Conservation (phyloP, 805 yeast species). For the Aciculoconidium aculeatum region DNA sequence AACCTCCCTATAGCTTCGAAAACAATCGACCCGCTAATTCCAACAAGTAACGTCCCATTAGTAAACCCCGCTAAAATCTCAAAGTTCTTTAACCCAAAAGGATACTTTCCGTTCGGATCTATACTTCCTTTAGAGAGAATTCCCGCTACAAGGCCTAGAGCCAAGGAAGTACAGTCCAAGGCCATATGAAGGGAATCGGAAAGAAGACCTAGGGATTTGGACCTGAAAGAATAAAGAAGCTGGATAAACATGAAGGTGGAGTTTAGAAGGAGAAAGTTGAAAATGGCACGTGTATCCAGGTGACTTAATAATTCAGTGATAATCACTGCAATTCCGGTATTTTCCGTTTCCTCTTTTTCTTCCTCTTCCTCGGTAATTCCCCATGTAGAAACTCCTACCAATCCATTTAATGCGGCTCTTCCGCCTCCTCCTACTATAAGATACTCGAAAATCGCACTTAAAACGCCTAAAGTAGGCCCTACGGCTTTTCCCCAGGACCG, state of each 20-base stretch:
- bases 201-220: conserved; percentile 84
- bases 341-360: too few species aligned
- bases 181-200: conserved; percentile 97
- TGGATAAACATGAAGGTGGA: conserved; percentile 94
- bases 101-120: conserved; percentile 60
- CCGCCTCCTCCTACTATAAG: too few species aligned
- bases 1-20: conserved; percentile 84
- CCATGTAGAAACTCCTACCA: too few species aligned
- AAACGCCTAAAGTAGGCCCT: too few species aligned
- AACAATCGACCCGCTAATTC: conserved; percentile 82
- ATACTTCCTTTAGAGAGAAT: conserved; percentile 34
- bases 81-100: conserved; percentile 79
- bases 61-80: conserved; percentile 95
- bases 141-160: conserved; percentile 86
- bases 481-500: too few species aligned
- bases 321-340: too few species aligned
- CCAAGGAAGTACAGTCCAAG: conserved; percentile 84
- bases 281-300: conserved; percentile 78
- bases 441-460: too few species aligned
- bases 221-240: conserved; percentile 82
- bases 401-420: too few species aligned
- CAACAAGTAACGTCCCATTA: conserved; percentile 81
- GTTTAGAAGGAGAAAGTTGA: conserved; percentile 78
- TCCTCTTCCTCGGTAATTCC: too few species aligned
- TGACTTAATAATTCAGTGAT: conserved; percentile 30